Percentiles rank a stretch among this genome's conserved stretches.
Evolutionary conservation across 2,329 filamentous ascomycete species (phyloP).

Genomic region (Keithomyces neogunnii): DNA sequence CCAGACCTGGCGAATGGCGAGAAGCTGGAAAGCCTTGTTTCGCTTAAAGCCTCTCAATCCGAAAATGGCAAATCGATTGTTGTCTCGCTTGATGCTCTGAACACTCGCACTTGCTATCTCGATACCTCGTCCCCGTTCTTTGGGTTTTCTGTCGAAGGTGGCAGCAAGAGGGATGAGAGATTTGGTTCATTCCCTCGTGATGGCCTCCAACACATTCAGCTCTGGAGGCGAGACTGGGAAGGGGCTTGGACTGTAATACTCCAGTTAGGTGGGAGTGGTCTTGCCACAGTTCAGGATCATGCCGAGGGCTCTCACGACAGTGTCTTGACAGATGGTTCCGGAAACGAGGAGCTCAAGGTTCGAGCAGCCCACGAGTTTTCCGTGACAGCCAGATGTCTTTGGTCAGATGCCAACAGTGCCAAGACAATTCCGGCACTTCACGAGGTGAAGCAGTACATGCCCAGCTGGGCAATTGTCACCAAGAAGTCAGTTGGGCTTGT

Average conservation of each 20-base stretch:
- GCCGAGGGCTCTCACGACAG: not conserved
- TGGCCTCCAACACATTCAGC: conserved; percentile 59
- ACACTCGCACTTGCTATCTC: conserved; percentile 73
- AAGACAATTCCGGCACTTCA: conserved; percentile 75
- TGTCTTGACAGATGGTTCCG: not conserved
- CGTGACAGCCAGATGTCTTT: conserved; percentile 68
- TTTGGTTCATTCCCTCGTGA: conserved; percentile 55
- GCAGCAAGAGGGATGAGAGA: conserved; percentile 49
- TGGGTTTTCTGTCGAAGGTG: conserved; percentile 55
- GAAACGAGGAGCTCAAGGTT: conserved; percentile 11
- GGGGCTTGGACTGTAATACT: conserved; percentile 60
- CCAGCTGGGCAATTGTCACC: conserved; percentile 68
- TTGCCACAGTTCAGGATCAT: not conserved
- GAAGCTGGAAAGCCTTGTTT: conserved; percentile 48
- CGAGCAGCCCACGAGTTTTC: conserved; percentile 29
- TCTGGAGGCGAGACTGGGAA: conserved; percentile 79
- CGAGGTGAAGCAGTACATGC: conserved; percentile 67
- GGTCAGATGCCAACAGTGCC: conserved; percentile 72
- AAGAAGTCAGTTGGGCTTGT: conserved; percentile 74
- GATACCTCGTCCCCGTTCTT: conserved; percentile 61
- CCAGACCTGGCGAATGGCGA: conserved; percentile 52
- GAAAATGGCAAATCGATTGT: conserved; percentile 40
- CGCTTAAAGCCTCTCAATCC: conserved; percentile 35
- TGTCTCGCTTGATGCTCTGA: conserved; percentile 59
- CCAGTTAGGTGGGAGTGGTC: conserved; percentile 12